A percentile compares a stretch with the other conserved stretches of the same genome.
phyloP scores from a whole-genome alignment of 257 asterid genomes.

The Solanum etuberosum region DNA sequence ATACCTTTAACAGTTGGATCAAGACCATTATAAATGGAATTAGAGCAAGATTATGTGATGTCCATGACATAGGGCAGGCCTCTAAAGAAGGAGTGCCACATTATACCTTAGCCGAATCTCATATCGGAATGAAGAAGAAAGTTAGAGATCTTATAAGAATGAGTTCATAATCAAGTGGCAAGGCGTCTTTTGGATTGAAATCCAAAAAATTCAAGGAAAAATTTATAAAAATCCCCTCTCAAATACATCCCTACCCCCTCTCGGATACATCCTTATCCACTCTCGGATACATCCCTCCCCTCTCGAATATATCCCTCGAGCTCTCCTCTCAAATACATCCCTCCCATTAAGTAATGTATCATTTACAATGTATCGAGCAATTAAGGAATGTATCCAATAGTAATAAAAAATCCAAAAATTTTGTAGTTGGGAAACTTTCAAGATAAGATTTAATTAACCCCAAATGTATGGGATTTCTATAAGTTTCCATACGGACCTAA shows the following conservation, averaged over 20 bases:
- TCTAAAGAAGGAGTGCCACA: background rate
- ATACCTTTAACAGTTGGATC: background rate
- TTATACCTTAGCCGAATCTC: background rate
- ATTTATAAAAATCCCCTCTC: no score
- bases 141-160: background rate
- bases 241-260: background rate
- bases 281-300: background rate
- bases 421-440: no score
- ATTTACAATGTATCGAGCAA: background rate
- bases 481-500: background rate
- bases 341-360: background rate
- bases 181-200: background rate
- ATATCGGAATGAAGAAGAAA: background rate
- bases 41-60: background rate
- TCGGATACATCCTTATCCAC: background rate
- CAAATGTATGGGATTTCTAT: no score
- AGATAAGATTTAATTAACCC: background rate
- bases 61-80: background rate
- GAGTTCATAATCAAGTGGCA: background rate
- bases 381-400: accelerated
- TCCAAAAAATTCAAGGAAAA: no score
- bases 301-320: no score
- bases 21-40: background rate
- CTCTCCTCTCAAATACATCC: background rate
- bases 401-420: no score